Percentiles rank a stretch among this genome's conserved stretches.
Conservation (phyloP, 1,139 yeast species). For the Yamadazyma pseudoaaseri region DNA sequence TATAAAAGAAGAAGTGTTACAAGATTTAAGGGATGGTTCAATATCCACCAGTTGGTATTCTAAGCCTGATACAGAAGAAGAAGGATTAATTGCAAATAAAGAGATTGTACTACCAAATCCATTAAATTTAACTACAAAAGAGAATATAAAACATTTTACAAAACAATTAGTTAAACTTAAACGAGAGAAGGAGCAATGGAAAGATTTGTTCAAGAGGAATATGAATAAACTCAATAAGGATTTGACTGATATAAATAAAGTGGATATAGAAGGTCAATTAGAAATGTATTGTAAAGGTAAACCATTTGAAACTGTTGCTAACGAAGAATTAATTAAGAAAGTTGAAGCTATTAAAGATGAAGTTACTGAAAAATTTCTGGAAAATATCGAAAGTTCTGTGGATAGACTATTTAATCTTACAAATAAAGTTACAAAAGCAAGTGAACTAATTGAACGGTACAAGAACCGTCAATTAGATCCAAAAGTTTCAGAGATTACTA, state of each 20-base stretch:
- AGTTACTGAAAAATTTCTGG: slow-evolving; percentile 12
- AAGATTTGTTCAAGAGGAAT: slow-evolving; percentile 24
- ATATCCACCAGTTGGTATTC: slow-evolving; percentile 70
- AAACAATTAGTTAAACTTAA: slow-evolving; percentile 42
- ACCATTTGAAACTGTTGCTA: slow-evolving; percentile 6
- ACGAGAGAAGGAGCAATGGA: slow-evolving; percentile 53
- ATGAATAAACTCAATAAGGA: slow-evolving; percentile 18
- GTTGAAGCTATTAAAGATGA: slow-evolving; percentile 9
- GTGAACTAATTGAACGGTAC: slow-evolving; percentile 19
- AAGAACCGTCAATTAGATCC: slow-evolving; percentile 17
- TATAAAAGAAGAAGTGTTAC: slow-evolving; percentile 62
- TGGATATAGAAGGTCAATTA: slow-evolving; percentile 5
- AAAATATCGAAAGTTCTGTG: slow-evolving; percentile 20
- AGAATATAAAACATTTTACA: slow-evolving; percentile 45
- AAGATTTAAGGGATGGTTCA: slow-evolving; percentile 57
- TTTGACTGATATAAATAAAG: slow-evolving; percentile 13
- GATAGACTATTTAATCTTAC: slow-evolving; percentile 23
- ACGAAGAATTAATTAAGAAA: slow-evolving; percentile 6
- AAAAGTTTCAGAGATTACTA: slow-evolving; percentile 19
- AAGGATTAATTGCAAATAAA: slow-evolving; percentile 18
- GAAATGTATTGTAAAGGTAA: slow-evolving; percentile 4
- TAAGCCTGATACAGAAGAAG: slow-evolving; percentile 21
- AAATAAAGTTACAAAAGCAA: slow-evolving; percentile 21
- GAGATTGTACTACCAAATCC: slow-evolving; percentile 51
- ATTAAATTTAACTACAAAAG: slow-evolving; percentile 50